phyloP scores from a whole-genome alignment of 257 asterid species.

The Henckelia pumila region DNA sequence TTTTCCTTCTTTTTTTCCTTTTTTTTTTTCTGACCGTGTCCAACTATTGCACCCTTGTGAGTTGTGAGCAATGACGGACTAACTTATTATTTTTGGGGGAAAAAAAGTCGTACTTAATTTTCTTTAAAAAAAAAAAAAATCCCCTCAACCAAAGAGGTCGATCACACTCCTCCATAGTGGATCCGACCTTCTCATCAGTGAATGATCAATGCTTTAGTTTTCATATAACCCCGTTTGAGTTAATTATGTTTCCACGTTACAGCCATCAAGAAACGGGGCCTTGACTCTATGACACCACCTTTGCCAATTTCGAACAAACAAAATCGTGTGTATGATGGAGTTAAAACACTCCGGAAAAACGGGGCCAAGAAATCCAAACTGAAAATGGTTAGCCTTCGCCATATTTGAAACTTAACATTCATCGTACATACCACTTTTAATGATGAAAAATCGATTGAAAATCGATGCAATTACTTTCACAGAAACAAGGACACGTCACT shows the following conservation, averaged over 20 bases:
- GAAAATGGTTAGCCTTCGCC: slow-evolving; percentile 43
- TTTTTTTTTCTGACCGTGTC: slow-evolving; percentile 17
- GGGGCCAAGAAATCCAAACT: slow-evolving; percentile 46
- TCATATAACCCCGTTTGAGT: neutral
- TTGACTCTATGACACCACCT: slow-evolving; percentile 37
- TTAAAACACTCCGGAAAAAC: slow-evolving; percentile 29
- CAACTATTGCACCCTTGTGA: neutral
- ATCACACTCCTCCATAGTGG: neutral
- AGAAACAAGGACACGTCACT: slow-evolving; percentile 43
- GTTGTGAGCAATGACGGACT: too few relatives aligned
- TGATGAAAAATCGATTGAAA: slow-evolving; percentile 8
- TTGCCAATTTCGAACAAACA: slow-evolving; percentile 38
- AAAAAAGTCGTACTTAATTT: neutral
- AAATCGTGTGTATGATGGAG: slow-evolving; percentile 35
- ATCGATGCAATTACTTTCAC: slow-evolving; percentile 30
- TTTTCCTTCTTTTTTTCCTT: slow-evolving; percentile 12
- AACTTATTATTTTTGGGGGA: too few relatives aligned
- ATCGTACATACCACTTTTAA: neutral
- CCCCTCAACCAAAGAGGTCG: neutral
- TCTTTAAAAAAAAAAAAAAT: neutral
- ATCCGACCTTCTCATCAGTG: neutral
- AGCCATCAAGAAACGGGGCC: slow-evolving; percentile 66
- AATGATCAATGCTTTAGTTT: slow-evolving; percentile 15
- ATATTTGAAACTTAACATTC: slow-evolving; percentile 13
- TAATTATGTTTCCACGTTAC: slow-evolving; percentile 23